Evolutionary conservation across 2,329 filamentous ascomycete species (phyloP), one percentile per base, ranked within the genome.

Genomic region (Colletotrichum tropicicola): DNA sequence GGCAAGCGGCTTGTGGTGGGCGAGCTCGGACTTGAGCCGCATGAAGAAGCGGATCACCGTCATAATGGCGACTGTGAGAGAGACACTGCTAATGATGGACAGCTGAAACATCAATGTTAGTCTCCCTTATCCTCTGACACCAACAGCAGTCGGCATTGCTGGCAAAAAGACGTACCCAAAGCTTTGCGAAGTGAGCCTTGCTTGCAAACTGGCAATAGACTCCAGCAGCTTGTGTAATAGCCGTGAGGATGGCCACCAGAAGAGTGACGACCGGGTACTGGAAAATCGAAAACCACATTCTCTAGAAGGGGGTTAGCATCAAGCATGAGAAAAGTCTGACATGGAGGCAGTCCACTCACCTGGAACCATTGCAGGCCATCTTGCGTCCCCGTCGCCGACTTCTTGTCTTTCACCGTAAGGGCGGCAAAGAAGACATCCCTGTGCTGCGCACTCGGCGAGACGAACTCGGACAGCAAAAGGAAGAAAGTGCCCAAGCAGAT

Each of bases 401-500:
- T 75, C 52, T 72, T 73, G 51, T 69, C 70, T 9, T 67, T 73
- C 8, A 75, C 71, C 27, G 72, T 71, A 4, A 81, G 67, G 6
- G 73, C 73, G 5, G 74, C 68, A 59, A 82, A 78, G 69, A 79
- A 81, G 21, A 74, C 67, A 8, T 75, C 74, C 7, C 77, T 72
- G 19, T 72, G 72, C 10, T 70, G 61, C 15, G 75, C 69, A 47
- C 75, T 74, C 3, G 78, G 75, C 6, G 73, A 77, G 5, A 83
- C 70, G 51, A 76, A 82, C 45, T 80, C 79, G 68, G 77, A 80
- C 39, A 83, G 72, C 27, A 83, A 74, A 9, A 83, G 72, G 65
- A 82, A 81, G 68, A 83, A 83, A 10, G 74, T 73, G n/a, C 74
- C 76, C 2, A 84, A 69, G 9, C 80, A 78, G 27, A 80, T 69